Conservation (phyloP, 345 rosid genomes). For the Gossypium anomalum region DNA sequence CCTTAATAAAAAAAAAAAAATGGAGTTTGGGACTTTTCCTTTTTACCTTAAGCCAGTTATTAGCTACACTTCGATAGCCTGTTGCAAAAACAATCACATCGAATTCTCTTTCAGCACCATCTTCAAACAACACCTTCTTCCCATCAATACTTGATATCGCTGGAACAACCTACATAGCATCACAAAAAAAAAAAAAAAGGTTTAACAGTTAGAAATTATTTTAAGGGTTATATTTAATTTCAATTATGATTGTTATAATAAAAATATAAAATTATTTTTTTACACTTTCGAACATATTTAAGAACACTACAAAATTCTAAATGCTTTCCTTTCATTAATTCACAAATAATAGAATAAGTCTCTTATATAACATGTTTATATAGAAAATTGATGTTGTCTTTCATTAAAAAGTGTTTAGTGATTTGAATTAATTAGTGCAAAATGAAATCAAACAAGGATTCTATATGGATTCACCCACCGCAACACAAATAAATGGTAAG, state of each 20-base stretch:
- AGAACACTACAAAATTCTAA: too few relatives aligned
- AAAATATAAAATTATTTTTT: too few relatives aligned
- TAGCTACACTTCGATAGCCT: conserved; percentile 25
- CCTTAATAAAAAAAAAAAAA: background rate
- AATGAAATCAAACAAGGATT: background rate
- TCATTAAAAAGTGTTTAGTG: background rate
- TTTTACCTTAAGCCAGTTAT: conserved; percentile 40
- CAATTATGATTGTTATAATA: too few relatives aligned
- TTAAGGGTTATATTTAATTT: too few relatives aligned
- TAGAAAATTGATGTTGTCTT: too few relatives aligned
- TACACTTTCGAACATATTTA: too few relatives aligned
- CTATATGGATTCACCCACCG: too few relatives aligned
- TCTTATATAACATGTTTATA: too few relatives aligned
- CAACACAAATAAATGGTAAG: too few relatives aligned
- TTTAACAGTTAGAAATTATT: too few relatives aligned
- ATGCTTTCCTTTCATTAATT: too few relatives aligned
- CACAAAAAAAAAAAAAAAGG: background rate
- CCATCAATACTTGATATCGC: background rate
- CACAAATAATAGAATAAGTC: too few relatives aligned
- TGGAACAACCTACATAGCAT: background rate
- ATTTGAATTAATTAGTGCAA: background rate
- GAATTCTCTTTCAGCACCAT: conserved; percentile 10
- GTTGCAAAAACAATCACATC: conserved; percentile 28
- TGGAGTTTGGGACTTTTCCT: background rate
- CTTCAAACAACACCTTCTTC: conserved; percentile 7